Evolutionary conservation across 2,329 filamentous ascomycete genomes (phyloP), one percentile per base, ranked within the genome.

Genomic region (Xylariaceae sp.): DNA sequence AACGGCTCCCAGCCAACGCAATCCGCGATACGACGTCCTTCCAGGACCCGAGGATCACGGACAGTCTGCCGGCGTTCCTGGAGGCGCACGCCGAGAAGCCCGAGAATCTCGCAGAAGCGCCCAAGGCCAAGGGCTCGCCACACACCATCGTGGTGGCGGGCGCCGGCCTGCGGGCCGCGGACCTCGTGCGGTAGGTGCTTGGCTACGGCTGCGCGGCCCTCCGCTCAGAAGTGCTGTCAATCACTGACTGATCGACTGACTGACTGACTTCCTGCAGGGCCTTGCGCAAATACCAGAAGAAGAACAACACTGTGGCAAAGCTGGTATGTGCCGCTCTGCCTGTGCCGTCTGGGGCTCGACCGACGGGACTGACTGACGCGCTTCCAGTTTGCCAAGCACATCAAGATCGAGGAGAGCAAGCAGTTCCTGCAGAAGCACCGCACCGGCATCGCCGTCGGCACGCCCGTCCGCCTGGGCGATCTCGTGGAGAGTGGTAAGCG

Each of bases 61-160:
- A 83, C 2, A 81, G 88, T 40, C 68, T 96, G 12, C 78, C 90
- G 1, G 70, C 68, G 1, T 98, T 94, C 49, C 59, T 98, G 30
- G 86, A 90, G 55, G 61, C 67, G 10, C 77, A 80, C 41, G 61
- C 73, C 1, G 67, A 67, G 16, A 71, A 77, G 31, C 68, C 73
- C 1, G 65, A 68, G 35, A 70, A 66, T 35, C 65, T 94, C 14
- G 70, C 70, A 1, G 69, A 75, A 34, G 72, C 83, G 1, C 73
- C 83, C 0, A 74, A 81, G 60, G 68, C 77, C 49, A 80, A 79
- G 25, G 83, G 83, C 5, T 67, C 77, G 1, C 84, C 84, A 19
- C 92, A 96, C 58, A 96, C 90, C 1, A 70, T 98, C 35, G 77
- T 98, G 22, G 74, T 98, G n/a, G 78, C 89, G 10, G 77, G 77